Percentiles rank a stretch among this genome's conserved stretches.
Conservation (phyloP, 331 rosid genomes). For the Telfairia occidentalis region DNA sequence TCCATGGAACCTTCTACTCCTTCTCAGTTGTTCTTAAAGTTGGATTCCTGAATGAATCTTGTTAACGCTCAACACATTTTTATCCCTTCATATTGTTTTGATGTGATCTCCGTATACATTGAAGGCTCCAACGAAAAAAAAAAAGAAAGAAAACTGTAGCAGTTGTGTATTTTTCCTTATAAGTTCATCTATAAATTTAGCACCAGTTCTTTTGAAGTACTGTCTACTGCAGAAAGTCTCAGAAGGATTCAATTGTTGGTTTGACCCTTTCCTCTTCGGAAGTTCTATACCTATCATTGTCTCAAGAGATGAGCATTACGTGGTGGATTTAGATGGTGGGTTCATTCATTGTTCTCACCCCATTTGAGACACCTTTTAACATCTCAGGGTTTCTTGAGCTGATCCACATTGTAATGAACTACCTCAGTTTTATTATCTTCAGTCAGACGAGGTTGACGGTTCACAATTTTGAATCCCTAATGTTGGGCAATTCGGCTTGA, state of each 20-base stretch:
- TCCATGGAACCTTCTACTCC: not conserved
- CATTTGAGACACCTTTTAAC: not conserved
- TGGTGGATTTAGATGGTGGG: not conserved
- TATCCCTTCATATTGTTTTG: not conserved
- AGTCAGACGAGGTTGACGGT: not conserved
- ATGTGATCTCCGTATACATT: not conserved
- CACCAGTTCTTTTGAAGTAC: not conserved
- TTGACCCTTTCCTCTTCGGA: not conserved
- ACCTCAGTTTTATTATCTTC: not conserved
- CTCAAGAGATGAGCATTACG: not conserved
- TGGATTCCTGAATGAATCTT: not conserved
- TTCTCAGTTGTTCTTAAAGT: not conserved
- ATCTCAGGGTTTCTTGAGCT: not conserved
- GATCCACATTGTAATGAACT: not conserved
- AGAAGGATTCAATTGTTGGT: not conserved
- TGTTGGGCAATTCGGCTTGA: not conserved
- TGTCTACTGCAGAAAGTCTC: not conserved
- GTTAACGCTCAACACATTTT: not conserved
- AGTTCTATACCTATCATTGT: not conserved
- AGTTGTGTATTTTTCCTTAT: not conserved
- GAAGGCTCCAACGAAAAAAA: not conserved
- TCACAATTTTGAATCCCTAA: not conserved
- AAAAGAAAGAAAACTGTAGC: not conserved
- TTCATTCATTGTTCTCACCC: not conserved
- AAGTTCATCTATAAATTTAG: not conserved